Conservation (phyloP, 2,329 filamentous ascomycete genomes). For the Alternaria gaisen region DNA sequence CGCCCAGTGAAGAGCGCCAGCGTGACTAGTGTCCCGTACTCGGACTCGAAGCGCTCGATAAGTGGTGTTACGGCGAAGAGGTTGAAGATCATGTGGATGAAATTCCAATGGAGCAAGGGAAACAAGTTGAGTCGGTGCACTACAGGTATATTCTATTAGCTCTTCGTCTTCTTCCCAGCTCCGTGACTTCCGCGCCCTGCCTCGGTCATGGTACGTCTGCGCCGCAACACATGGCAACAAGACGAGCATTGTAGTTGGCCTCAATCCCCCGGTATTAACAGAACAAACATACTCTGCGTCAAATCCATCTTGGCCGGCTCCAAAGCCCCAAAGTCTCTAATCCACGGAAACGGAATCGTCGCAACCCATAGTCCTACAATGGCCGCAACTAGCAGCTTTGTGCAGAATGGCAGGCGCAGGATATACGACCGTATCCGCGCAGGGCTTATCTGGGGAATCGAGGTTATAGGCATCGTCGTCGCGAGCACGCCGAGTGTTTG, state of each 20-base stretch:
- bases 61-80: conserved; percentile 83
- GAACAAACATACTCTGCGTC: conserved; percentile 68
- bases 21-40: conserved; percentile 90
- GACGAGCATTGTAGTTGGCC: neutral
- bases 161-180: neutral
- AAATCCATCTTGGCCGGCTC: conserved; percentile 79
- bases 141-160: conserved; percentile 51
- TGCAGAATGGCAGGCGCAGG: conserved; percentile 86
- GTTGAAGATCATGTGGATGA: conserved; percentile 84
- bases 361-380: conserved; percentile 76
- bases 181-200: neutral
- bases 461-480: conserved; percentile 47
- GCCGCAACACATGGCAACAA: conserved; percentile 2
- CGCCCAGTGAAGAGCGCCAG: conserved; percentile 88
- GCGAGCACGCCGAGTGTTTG: conserved; percentile 22
- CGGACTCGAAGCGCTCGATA: conserved; percentile 90
- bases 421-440: conserved; percentile 81
- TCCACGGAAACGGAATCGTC: conserved; percentile 74
- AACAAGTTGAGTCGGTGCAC: conserved; percentile 95
- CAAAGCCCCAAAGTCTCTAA: conserved; percentile 80
- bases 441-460: conserved; percentile 71
- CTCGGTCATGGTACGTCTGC: conserved; percentile 2
- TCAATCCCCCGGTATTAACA: neutral
- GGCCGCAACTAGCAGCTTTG: conserved; percentile 71
- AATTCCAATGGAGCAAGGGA: conserved; percentile 81